Evolutionary conservation across 345 rosid genomes (phyloP).

Genomic region (Microcos paniculata): DNA sequence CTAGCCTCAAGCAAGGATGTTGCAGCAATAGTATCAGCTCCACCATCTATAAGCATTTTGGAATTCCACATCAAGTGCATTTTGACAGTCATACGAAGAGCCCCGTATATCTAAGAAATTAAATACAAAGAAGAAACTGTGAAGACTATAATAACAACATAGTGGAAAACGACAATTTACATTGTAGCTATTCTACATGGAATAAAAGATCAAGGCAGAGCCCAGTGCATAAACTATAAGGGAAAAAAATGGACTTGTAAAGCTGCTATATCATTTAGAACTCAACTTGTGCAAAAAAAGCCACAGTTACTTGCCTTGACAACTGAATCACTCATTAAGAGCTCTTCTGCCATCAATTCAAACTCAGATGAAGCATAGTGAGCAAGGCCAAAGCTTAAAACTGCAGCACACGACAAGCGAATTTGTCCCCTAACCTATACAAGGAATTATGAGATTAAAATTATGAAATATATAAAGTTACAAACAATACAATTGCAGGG

Average conservation of each 20-base stretch:
- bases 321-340: constrained; percentile 67
- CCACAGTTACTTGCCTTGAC: constrained; percentile 47
- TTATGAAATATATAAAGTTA: constrained; percentile 7
- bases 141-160: constrained; percentile 8
- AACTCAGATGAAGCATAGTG: constrained; percentile 61
- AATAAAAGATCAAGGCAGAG: neutral
- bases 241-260: neutral
- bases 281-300: neutral
- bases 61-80: constrained; percentile 76
- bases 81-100: constrained; percentile 68
- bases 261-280: neutral
- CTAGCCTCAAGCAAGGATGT: constrained; percentile 69
- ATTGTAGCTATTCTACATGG: constrained; percentile 7
- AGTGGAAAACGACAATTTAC: neutral
- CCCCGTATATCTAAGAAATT: constrained; percentile 56
- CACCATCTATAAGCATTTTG: constrained; percentile 63
- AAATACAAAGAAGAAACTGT: constrained; percentile 17
- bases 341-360: constrained; percentile 78
- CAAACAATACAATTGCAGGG: neutral
- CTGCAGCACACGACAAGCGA: constrained; percentile 43
- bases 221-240: neutral
- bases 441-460: neutral
- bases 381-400: constrained; percentile 64
- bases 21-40: constrained; percentile 52
- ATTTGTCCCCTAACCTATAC: constrained; percentile 66